Base-by-base conservation (phyloP, 805 yeast species). In the Wickerhamiella azyma region DNA sequence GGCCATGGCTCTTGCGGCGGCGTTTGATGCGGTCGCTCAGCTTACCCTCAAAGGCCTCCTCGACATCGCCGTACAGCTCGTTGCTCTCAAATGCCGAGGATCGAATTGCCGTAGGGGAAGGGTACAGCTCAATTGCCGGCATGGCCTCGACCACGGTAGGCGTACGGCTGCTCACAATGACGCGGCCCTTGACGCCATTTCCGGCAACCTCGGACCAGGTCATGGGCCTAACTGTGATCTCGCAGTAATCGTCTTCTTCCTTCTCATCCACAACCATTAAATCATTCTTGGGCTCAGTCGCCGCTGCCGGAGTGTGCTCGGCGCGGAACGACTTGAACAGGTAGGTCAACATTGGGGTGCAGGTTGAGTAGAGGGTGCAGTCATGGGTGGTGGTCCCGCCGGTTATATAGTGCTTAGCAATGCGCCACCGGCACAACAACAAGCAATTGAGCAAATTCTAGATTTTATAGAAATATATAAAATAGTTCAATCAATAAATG, bases 201-300 rank as follows among this genome's bases (percentile, higher is more conserved):
- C 53, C 46, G 10, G 75, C 75, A 19, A 68, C 76, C 59, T 74
- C 79, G 10, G 76, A 76, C 54, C 74, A 74, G 8, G 77, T 70
- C 54, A 72, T 57, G 46, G 68, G 65, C 45, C 75, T 68, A 37
- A 71, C 57, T 41, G 66, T 66, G 45, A 74, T 68, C 44, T 65
- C 67, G 19, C 74, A 65, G 52, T 69, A 73, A 43, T 67, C 76
- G 43, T 62, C 68, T 9, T 59, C 64, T 26, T 37, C 44, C 38
- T 48, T 45, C 35, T 43, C 36, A 24, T 48, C 48, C 3, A 57
- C 44, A 10, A 55, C 59, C 17, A 48, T 32, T 39, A 36, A 38
- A 26, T 38, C 33, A n/a, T 42, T 36, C 24, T 16, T 26, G 2
- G 45, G 45, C n/a, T 42, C 40, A 19, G 32, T 33, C 14, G 37